Evolutionary conservation across 768 basidiomycete species (phyloP).

Genomic region (Leccinum disarticulatum): DNA sequence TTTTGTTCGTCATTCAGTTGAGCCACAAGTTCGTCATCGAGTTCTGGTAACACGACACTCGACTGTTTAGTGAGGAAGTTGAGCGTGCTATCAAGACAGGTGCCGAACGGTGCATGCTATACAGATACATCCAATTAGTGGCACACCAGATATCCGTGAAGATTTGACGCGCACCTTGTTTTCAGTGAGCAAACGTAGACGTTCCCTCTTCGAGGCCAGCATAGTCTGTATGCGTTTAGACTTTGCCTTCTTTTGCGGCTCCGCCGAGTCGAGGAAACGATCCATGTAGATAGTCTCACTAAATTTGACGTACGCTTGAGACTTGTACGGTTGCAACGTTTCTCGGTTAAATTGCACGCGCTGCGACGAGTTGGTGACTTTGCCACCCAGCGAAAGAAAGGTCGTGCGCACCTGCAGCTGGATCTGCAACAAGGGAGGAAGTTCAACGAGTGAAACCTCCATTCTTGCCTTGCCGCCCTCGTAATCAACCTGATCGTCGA

Average conservation of each 20-base stretch:
- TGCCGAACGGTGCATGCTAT: conserved; percentile 61
- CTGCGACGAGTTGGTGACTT: conserved; percentile 39
- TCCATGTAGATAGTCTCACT: conserved; percentile 86
- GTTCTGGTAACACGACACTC: conserved; percentile 42
- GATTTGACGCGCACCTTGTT: conserved; percentile 56
- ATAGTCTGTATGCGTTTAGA: conserved; percentile 70
- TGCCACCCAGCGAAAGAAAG: neutral
- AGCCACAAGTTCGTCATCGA: conserved; percentile 58
- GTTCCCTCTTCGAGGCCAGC: conserved; percentile 62
- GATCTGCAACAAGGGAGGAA: conserved; percentile 90
- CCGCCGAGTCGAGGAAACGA: conserved; percentile 80
- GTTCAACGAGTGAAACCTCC: conserved; percentile 81
- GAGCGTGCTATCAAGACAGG: conserved; percentile 54
- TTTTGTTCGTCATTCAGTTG: conserved; percentile 55
- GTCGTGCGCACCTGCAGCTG: conserved; percentile 77
- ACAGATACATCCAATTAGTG: conserved; percentile 25
- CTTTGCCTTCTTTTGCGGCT: conserved; percentile 65
- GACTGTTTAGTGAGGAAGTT: conserved; percentile 59
- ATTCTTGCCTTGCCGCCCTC: conserved; percentile 85
- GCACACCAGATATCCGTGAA: neutral
- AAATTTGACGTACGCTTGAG: conserved; percentile 93
- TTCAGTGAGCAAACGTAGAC: conserved; percentile 65
- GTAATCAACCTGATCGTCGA: conserved; percentile 85
- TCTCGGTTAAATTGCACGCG: conserved; percentile 94
- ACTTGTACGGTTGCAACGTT: conserved; percentile 90